phyloP scores from a whole-genome alignment of 208 protist species.

The Trypanosoma mega region DNA sequence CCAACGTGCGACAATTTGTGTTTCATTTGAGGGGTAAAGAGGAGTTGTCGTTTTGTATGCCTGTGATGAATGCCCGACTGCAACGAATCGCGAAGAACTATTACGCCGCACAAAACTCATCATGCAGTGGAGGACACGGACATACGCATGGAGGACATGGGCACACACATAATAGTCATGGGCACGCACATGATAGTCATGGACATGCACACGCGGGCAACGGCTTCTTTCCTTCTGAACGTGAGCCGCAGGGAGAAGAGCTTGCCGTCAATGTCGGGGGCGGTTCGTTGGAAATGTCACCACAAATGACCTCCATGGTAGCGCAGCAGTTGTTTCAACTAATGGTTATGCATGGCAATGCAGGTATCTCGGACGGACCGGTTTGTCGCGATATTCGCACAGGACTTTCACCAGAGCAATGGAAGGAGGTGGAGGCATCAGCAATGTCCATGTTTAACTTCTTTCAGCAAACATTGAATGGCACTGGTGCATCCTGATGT shows the following conservation, averaged over 20 bases:
- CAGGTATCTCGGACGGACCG: conserved; percentile 11
- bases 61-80: conserved; percentile 53
- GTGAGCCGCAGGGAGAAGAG: not conserved
- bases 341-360: conserved; percentile 23
- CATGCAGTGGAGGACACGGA: conserved; percentile 15
- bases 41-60: conserved; percentile 41
- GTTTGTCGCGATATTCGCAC: not conserved
- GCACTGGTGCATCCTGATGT: not conserved
- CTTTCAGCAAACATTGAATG: conserved; percentile 27
- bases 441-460: conserved; percentile 59
- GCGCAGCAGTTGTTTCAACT: conserved; percentile 19
- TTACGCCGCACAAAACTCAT: conserved; percentile 31
- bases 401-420: conserved; percentile 31
- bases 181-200: conserved; percentile 1
- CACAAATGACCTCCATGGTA: no score
- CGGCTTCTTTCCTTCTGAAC: not conserved
- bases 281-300: not conserved
- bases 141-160: conserved; percentile 22
- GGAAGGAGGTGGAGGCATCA: conserved; percentile 39
- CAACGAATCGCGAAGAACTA: conserved; percentile 41
- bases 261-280: not conserved
- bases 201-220: not conserved
- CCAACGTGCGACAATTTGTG: conserved; percentile 58
- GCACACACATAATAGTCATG: conserved; percentile 20
- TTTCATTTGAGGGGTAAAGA: conserved; percentile 32